phyloP scores from a whole-genome alignment of 2,329 filamentous ascomycete genomes.

The Fusarium fujikuroi region DNA sequence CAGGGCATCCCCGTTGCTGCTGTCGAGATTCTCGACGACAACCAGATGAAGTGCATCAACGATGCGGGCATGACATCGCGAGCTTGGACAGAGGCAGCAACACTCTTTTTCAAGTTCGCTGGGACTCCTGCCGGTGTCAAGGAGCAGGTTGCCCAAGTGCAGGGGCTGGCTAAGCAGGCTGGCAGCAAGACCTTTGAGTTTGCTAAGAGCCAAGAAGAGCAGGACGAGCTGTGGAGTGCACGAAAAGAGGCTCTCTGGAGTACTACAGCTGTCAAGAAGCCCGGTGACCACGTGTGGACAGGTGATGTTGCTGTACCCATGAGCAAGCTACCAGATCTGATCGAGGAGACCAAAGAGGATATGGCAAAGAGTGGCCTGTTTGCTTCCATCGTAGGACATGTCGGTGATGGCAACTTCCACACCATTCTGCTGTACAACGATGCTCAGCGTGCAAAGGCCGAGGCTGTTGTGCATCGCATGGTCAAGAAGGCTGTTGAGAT shows the following conservation, averaged over 20 bases:
- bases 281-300: conserved; percentile 81
- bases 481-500: conserved; percentile 86
- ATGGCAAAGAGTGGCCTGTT: conserved; percentile 56
- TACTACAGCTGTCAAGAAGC: conserved; percentile 74
- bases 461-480: conserved; percentile 82
- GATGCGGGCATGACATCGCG: conserved; percentile 72
- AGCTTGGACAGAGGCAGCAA: conserved; percentile 77
- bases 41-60: conserved; percentile 82
- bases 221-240: conserved; percentile 82
- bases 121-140: conserved; percentile 77
- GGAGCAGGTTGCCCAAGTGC: conserved; percentile 79
- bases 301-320: conserved; percentile 89
- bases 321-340: conserved; percentile 76
- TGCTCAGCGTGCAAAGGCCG: conserved; percentile 72
- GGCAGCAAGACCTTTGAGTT: conserved; percentile 81
- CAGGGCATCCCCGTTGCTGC: conserved; percentile 87
- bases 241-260: conserved; percentile 87
- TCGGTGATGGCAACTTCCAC: conserved; percentile 85
- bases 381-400: conserved; percentile 73
- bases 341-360: conserved; percentile 73
- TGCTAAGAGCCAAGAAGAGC: conserved; percentile 75
- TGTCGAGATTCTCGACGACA: conserved; percentile 92
- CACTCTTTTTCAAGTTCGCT: conserved; percentile 86
- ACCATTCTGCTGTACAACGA: conserved; percentile 71
- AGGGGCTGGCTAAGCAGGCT: conserved; percentile 67